Base-by-base conservation (phyloP, 805 yeast species). In the Nakazawaea siamensis region DNA sequence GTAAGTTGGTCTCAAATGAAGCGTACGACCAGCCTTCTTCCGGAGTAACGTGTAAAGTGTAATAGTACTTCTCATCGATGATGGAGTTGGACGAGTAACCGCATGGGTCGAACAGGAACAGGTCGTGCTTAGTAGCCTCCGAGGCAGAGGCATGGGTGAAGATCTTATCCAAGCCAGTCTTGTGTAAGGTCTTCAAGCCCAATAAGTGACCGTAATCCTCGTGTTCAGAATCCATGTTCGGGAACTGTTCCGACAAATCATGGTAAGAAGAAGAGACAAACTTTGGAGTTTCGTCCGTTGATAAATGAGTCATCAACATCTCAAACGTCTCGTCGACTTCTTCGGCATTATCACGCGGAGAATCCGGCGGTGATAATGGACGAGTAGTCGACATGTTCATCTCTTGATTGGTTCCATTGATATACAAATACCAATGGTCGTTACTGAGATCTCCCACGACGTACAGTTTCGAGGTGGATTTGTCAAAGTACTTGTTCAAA, bases 1-100 rank as follows among this genome's bases (percentile, higher is more conserved):
- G 79, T 27, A 77, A 84, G 55, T 85, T 90, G 15, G 96, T 77
- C 55, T 92, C 97, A 56, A 92, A 92, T 8, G 95, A 83, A 4
- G 97, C 97, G 57, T 90, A 90, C 4, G 96, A 85, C 86, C 94
- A 90, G 24, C 90, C 95, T 16, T 66, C 54, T 54, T 92, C 97
- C 0, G 97, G 97, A 0, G 98, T 92, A 27, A 92, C 83, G 54
- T 92, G 97, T 39, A 88, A 65, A 7, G 97, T 90, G 54, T 79
- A 81, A 46, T 67, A 57, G 50, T 74, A 75, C 46, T 70, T 67
- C 27, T 66, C 71, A 29, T 73, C 64, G 29, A 81, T 55, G 25
- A 88, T 64, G 14, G 94, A 79, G 56, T 90, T 90, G 29, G 96
- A 84, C 2, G 96, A 85, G 51, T 76, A 90, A 6, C 98, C 98